Conservation (phyloP, 164 flowering plant species). For the Chimonanthus praecox region DNA sequence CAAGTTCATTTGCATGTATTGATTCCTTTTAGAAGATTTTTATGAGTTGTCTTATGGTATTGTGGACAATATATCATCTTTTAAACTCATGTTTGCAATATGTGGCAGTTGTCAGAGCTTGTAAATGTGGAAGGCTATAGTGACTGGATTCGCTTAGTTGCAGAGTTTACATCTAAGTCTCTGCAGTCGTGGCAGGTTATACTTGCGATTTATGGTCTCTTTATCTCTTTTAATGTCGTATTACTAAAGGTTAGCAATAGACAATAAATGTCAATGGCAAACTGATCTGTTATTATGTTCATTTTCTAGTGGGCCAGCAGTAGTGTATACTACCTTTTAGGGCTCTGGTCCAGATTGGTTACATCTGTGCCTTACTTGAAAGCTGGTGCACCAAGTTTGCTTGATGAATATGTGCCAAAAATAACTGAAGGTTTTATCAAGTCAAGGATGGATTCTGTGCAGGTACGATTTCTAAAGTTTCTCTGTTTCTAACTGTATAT, state of each 20-base stretch:
- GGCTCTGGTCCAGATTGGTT: slow-evolving; percentile 96
- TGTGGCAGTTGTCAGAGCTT: slow-evolving; percentile 83
- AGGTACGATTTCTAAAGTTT: slow-evolving; percentile 34
- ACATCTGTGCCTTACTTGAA: slow-evolving; percentile 93
- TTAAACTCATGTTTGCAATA: neutral
- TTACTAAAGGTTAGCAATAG: neutral
- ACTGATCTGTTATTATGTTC: slow-evolving; percentile 7
- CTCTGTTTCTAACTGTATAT: neutral
- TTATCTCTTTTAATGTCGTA: neutral
- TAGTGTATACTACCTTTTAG: slow-evolving; percentile 94
- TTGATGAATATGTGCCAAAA: slow-evolving; percentile 95
- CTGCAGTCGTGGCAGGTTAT: slow-evolving; percentile 96
- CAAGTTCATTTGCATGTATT: neutral
- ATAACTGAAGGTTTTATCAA: slow-evolving; percentile 90
- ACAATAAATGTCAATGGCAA: neutral
- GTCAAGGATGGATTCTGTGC: slow-evolving; percentile 93
- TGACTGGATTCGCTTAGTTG: slow-evolving; percentile 94
- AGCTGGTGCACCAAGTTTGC: slow-evolving; percentile 84
- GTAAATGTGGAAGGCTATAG: slow-evolving; percentile 92
- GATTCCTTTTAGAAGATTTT: neutral
- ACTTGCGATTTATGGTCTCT: neutral
- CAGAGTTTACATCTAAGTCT: slow-evolving; percentile 88
- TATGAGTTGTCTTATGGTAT: neutral
- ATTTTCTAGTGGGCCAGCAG: slow-evolving; percentile 92
- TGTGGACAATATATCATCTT: neutral